Percentiles rank a stretch among this genome's conserved stretches.
Conservation (phyloP, 108 stramenopile genomes). For the Epithemia pelagica region DNA sequence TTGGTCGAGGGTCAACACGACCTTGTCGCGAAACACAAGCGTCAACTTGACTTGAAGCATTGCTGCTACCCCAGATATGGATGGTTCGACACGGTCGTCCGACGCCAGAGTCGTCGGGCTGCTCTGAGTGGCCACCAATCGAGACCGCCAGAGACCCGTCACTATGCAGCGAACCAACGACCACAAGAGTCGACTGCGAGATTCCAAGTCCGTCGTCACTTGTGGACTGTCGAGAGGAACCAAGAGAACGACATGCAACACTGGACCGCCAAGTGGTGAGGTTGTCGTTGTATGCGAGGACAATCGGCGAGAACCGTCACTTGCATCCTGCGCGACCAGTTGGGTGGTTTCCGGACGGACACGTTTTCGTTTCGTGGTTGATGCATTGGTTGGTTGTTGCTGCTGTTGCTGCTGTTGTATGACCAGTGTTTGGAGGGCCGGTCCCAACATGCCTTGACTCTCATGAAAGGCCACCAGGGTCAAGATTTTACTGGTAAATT, state of each 20-base stretch:
- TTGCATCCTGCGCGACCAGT: background rate
- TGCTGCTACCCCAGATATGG: no score
- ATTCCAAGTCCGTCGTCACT: conserved; percentile 27
- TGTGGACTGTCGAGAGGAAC: conserved; percentile 30
- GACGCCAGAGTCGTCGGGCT: background rate
- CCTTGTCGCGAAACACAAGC: conserved; percentile 53
- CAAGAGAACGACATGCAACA: conserved; percentile 39
- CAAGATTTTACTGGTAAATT: conserved; percentile 73
- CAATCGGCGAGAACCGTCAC: no score
- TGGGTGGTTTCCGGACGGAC: background rate
- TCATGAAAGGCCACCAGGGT: conserved; percentile 59
- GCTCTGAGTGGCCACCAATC: conserved; percentile 27
- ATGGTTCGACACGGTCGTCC: background rate
- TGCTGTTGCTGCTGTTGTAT: background rate
- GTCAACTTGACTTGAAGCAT: conserved; percentile 31
- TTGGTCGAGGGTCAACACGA: conserved; percentile 36
- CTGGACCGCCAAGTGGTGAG: conserved; percentile 12
- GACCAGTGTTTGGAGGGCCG: conserved; percentile 29
- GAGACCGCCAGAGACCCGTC: conserved; percentile 61
- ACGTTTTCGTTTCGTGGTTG: background rate
- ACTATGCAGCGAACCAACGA: conserved; percentile 61
- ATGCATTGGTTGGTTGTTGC: conserved; percentile 1
- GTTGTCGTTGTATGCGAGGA: background rate
- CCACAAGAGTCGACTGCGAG: conserved; percentile 51
- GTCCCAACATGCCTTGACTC: conserved; percentile 19